Conservation (phyloP, 768 basidiomycete genomes). For the Psilocybe subaeruginosa region DNA sequence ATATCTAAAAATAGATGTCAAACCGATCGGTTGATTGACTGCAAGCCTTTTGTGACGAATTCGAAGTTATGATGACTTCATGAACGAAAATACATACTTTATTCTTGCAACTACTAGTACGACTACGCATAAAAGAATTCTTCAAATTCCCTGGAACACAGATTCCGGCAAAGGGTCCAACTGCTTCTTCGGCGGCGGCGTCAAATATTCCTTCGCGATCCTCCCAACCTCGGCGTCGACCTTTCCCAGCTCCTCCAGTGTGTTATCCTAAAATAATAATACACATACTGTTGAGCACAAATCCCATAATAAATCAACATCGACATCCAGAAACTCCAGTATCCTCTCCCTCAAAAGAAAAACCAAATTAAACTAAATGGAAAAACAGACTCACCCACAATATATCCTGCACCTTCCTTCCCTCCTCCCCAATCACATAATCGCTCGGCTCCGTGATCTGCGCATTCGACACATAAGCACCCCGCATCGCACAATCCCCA, state of each 20-base stretch:
- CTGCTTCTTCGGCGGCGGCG: background rate
- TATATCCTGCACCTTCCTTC: conserved; percentile 26
- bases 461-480: conserved; percentile 30
- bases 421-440: conserved; percentile 29
- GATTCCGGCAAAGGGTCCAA: conserved; percentile 1
- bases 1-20: background rate
- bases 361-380: too few relatives aligned
- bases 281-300: too few relatives aligned
- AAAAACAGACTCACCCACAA: conserved; percentile 29
- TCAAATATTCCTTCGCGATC: conserved; percentile 19
- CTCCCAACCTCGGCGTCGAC: conserved; percentile 17
- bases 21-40: background rate
- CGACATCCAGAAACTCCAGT: too few relatives aligned
- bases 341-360: too few relatives aligned
- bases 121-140: too few relatives aligned
- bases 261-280: conserved; percentile 14
- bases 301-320: too few relatives aligned
- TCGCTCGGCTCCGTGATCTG: conserved; percentile 32
- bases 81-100: too few relatives aligned
- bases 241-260: conserved; percentile 17
- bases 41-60: too few relatives aligned
- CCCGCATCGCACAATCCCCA: conserved; percentile 19
- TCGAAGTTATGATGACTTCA: too few relatives aligned
- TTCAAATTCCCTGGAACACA: background rate
- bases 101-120: background rate